Evolutionary conservation across 176 grass and related monocot genomes (phyloP).

Genomic region (Oryza brachyantha): DNA sequence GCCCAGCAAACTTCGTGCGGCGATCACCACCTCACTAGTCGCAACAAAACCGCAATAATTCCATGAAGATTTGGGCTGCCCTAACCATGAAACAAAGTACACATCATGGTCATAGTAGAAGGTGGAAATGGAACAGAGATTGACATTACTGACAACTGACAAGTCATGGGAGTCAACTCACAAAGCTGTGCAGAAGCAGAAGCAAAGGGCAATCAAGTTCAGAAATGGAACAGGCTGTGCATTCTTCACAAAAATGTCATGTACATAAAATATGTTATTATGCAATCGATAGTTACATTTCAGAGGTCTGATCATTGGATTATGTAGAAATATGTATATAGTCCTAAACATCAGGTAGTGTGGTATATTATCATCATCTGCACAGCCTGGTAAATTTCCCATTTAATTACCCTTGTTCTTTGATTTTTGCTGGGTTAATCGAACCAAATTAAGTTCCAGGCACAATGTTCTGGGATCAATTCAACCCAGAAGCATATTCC

Average conservation of each 20-base stretch:
- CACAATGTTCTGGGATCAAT: neutral
- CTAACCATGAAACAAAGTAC: too few relatives aligned
- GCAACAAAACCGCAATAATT: neutral
- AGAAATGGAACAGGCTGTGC: neutral
- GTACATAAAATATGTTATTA: neutral
- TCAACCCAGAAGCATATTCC: neutral
- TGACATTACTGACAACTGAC: neutral
- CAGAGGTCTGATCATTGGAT: neutral
- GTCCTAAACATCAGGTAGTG: neutral
- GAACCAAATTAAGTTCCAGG: neutral
- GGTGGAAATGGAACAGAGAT: neutral
- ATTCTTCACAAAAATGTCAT: conserved; percentile 1
- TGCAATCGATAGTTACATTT: neutral
- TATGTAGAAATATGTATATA: neutral
- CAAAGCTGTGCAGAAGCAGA: neutral
- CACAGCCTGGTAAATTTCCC: neutral
- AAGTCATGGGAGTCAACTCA: neutral
- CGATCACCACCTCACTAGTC: too few relatives aligned
- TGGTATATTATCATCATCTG: neutral
- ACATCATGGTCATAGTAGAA: too few relatives aligned
- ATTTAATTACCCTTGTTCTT: neutral
- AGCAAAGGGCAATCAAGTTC: neutral
- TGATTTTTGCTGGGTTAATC: neutral
- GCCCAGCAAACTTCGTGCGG: neutral
- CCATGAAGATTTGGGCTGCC: neutral